Base-by-base conservation (phyloP, 208 protist species). In the Wallacemonas sp. region DNA sequence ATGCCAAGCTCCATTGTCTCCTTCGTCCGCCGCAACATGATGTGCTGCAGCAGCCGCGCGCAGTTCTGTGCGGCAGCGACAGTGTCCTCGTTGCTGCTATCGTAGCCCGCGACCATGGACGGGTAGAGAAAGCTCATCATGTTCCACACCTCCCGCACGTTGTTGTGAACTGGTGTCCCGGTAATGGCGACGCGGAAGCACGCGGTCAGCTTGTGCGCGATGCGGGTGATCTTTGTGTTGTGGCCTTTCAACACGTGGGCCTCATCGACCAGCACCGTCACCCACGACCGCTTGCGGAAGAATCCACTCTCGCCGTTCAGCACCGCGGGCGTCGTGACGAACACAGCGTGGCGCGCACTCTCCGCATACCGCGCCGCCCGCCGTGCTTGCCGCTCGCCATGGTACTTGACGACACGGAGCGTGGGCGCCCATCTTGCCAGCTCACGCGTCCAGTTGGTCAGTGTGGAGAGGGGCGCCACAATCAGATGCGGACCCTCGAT, bases 121-220 rank as follows among this genome's bases (percentile, higher is more conserved):
- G 89, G 85, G 66, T 98, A 97, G n/a, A 99, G 73, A 73, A 98
- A 99, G 42, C 95, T 85, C 60, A 99, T 77, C 22, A 99, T 74
- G 38, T 81, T 92, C 91, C 96, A 99, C 26, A 99, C 81, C 79
- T 99, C 98, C 36, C 84, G 61, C 21, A 96, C 85, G 59, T 97
- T 96, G 83, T 99, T 99, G 66, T 99, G 98, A 45, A 99, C 79
- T 15, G 97, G 97, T 6, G 97, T 99, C 32, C 98, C 97, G 1
- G 92, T 97, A 41, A 98, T 83, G 19, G 94, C 81, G 5, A 98
- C 42, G 30, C 87, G 85, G 48, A 92, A 84, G 58, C 82, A 92
- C 17, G 86, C 66, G 5, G 52, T 79, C n/a, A 98, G 77, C 61
- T 91, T 89, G 29, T 88, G 81, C 0, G 94, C 69, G 2, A 68